Base-by-base conservation (phyloP, 2,329 filamentous ascomycete genomes). In the Colletotrichum coccodes region DNA sequence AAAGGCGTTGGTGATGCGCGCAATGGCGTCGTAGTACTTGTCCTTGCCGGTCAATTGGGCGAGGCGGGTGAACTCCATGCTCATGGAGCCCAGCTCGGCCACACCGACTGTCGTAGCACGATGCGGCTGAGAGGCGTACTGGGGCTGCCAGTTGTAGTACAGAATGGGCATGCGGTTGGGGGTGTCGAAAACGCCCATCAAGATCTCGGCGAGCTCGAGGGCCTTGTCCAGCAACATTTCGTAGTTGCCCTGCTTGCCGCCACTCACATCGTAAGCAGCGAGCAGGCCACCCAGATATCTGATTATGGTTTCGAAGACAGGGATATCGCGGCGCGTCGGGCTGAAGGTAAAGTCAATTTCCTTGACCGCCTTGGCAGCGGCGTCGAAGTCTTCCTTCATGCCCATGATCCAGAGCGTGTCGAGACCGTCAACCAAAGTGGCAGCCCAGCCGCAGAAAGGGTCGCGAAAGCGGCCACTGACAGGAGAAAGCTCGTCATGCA, bases 271-370 rank as follows among this genome's bases (percentile, higher is more conserved):
- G 77, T 95, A 98, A 7, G 95, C 95, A 44, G 90, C 90, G 47
- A 98, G 76, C 49, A 98, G 83, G 1, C 95, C 95, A 36, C 95
- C 95, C 5, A 98, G 85, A 75, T 98, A 97, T 59, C 95, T 90
- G 76, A 98, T 98, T 12, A 91, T 93, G 0, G 94, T 97, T 80
- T 98, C 95, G 74, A 98, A 98, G 8, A 97, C 86, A n/a, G 94
- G 94, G 52, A 98, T 96, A 54, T 92, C 88, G 42, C 80, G 77
- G 56, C 90, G 85, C 16, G 79, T 76, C 3, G 84, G 79, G 32
- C 89, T 91, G 12, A 88, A 92, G 3, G 93, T 96, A 74, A 98
- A 98, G 79, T 98, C 94, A 66, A 98, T 95, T 6, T 87, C 80
- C 64, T 85, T 85, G 26, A 95, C 89, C 4, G 87, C 90, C 59